Conservation (phyloP, 176 grass and related monocot genomes). For the Hyparrhenia diplandra region DNA sequence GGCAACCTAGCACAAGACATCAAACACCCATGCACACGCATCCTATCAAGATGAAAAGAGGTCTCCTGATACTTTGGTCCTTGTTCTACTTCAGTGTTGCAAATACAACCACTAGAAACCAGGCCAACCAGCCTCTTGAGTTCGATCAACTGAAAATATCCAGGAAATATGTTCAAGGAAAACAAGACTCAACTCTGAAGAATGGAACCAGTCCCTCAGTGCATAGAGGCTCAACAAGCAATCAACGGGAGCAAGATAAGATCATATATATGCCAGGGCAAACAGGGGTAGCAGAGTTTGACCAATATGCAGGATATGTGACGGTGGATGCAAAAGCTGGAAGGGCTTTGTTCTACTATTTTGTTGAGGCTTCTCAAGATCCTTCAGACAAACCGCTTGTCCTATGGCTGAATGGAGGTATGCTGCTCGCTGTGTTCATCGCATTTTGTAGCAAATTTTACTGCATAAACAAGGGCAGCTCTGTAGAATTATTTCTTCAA, state of each 20-base stretch:
- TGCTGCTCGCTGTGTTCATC: background rate
- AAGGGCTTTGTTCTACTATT: constrained; percentile 80
- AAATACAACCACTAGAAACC: constrained; percentile 20
- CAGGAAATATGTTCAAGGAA: constrained; percentile 21
- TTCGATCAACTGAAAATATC: constrained; percentile 28
- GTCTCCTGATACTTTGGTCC: constrained; percentile 44
- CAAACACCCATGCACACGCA: constrained; percentile 40
- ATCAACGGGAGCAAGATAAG: constrained; percentile 35
- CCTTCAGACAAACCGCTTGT: constrained; percentile 49
- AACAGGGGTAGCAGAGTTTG: constrained; percentile 30
- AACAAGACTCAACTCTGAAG: constrained; percentile 4
- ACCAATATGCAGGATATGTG: constrained; percentile 67
- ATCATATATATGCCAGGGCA: constrained; percentile 56
- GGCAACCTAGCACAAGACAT: constrained; percentile 33
- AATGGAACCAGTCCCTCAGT: background rate
- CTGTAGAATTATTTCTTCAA: background rate
- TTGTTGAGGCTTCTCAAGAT: constrained; percentile 50
- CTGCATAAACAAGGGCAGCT: constrained; percentile 17
- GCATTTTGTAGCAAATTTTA: background rate
- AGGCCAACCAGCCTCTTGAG: constrained; percentile 31
- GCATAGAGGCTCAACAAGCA: constrained; percentile 12
- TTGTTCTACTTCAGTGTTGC: constrained; percentile 39
- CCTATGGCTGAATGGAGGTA: constrained; percentile 84
- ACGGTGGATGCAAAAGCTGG: constrained; percentile 52
- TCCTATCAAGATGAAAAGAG: constrained; percentile 53